Conservation (phyloP, 1,139 yeast species). For the Diutina pseudorugosa region DNA sequence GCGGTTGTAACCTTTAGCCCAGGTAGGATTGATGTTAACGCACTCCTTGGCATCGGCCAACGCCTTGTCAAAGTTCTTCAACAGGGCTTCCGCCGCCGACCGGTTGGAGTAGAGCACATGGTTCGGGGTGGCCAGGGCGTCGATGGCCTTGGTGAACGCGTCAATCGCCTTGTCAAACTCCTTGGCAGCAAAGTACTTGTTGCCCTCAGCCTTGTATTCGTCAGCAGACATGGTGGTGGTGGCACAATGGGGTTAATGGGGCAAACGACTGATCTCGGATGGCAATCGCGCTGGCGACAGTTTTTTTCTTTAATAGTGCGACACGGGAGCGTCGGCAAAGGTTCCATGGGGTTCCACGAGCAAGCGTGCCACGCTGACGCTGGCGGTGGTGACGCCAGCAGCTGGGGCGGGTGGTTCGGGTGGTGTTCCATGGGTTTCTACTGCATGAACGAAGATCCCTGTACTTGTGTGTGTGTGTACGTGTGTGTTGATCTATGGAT, state of each 20-base stretch:
- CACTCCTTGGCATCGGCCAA: constrained; percentile 76
- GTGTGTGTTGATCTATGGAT: too few relatives aligned
- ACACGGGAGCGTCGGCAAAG: background rate
- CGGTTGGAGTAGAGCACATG: constrained; percentile 89
- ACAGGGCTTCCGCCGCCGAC: constrained; percentile 83
- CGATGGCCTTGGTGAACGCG: constrained; percentile 76
- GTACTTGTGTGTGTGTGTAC: too few relatives aligned
- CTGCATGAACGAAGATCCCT: too few relatives aligned
- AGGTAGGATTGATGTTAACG: constrained; percentile 61
- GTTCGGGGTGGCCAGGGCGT: constrained; percentile 67
- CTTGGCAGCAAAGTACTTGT: constrained; percentile 82
- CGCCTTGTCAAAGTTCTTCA: constrained; percentile 63
- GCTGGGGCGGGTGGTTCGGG: too few relatives aligned
- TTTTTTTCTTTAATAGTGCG: background rate
- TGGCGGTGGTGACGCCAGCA: too few relatives aligned
- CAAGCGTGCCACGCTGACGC: background rate
- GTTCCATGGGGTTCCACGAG: background rate
- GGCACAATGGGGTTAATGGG: background rate
- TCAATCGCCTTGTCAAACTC: constrained; percentile 75
- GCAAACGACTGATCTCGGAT: too few relatives aligned
- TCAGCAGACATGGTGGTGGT: constrained; percentile 37
- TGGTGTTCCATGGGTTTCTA: too few relatives aligned
- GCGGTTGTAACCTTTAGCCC: constrained; percentile 95
- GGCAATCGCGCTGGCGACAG: background rate
- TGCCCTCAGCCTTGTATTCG: constrained; percentile 74